Percentiles rank a stretch among this genome's conserved stretches.
Conservation (phyloP, 2,329 filamentous ascomycete species). For the Curvularia lunata region DNA sequence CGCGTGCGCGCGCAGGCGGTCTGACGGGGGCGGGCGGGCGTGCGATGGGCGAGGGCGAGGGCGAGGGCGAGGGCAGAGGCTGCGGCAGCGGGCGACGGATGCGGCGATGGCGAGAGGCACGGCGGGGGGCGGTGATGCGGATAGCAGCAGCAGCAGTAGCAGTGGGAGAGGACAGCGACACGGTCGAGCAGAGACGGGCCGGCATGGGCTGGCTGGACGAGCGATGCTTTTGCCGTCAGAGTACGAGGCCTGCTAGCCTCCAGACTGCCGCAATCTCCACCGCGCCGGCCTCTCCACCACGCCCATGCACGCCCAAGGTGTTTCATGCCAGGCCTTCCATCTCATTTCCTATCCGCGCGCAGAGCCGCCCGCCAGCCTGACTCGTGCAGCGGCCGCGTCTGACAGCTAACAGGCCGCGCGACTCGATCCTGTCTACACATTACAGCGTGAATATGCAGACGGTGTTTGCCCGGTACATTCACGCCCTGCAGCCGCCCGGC, state of each 20-base stretch:
- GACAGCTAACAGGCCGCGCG: slow-evolving; percentile 11
- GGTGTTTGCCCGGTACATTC: not conserved
- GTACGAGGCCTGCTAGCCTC: slow-evolving; percentile 8
- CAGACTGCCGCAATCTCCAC: slow-evolving; percentile 12
- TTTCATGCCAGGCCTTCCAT: slow-evolving; percentile 19
- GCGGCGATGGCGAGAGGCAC: not conserved
- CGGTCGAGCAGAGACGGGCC: too few species aligned
- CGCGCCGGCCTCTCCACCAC: slow-evolving; percentile 2
- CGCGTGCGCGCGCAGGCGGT: too few species aligned
- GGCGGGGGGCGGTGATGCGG: too few species aligned
- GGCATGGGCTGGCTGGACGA: not conserved
- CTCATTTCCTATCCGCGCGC: slow-evolving; percentile 13
- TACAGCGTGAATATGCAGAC: too few species aligned
- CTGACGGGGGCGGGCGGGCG: too few species aligned
- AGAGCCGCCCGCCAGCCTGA: slow-evolving; percentile 12
- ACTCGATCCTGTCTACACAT: too few species aligned
- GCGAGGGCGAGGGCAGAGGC: not conserved
- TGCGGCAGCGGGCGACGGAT: not conserved
- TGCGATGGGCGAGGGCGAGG: slow-evolving; percentile 4
- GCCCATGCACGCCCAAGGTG: slow-evolving; percentile 11
- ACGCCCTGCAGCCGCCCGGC: not conserved
- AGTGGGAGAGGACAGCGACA: not conserved
- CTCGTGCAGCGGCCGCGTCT: slow-evolving; percentile 17
- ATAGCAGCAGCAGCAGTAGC: slow-evolving; percentile 2
- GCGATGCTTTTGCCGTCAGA: slow-evolving; percentile 5